Conservation (phyloP, 768 basidiomycete genomes). For the Panus rudis region DNA sequence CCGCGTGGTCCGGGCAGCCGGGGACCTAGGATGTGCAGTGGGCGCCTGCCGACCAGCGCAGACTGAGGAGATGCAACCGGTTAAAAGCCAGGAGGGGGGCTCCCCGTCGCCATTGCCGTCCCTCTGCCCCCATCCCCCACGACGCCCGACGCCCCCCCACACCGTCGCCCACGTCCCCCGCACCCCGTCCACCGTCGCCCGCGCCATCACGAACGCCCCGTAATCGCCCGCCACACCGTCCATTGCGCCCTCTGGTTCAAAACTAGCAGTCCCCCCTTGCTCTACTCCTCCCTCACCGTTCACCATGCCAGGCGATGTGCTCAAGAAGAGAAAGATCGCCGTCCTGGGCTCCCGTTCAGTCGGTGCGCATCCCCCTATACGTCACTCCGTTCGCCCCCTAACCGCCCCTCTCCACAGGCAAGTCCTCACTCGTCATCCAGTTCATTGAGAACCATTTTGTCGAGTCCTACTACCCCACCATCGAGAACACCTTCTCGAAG, state of each 20-base stretch:
- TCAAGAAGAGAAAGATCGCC: constrained; percentile 85
- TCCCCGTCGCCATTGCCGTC: no score
- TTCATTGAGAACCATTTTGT: constrained; percentile 91
- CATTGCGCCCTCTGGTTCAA: constrained; percentile 2
- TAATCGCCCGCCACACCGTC: no score
- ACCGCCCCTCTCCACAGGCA: constrained; percentile 47
- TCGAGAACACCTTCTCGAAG: constrained; percentile 84
- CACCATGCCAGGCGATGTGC: constrained; percentile 29
- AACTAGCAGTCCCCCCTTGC: constrained; percentile 6
- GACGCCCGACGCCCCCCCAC: no score
- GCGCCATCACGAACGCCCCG: no score
- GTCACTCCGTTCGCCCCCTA: constrained; percentile 11
- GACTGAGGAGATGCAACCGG: no score
- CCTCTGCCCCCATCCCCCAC: no score
- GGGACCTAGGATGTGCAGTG: no score
- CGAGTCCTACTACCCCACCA: constrained; percentile 93
- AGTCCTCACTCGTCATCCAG: constrained; percentile 88
- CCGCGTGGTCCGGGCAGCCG: no score
- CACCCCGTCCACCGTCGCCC: no score
- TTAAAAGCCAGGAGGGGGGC: no score
- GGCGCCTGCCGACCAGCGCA: no score
- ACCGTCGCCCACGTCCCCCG: no score
- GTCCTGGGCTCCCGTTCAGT: constrained; percentile 84
- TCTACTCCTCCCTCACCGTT: constrained; percentile 7
- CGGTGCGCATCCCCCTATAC: constrained; percentile 42